Base-by-base conservation (phyloP, 164 flowering plant species). In the Annona squamosa region DNA sequence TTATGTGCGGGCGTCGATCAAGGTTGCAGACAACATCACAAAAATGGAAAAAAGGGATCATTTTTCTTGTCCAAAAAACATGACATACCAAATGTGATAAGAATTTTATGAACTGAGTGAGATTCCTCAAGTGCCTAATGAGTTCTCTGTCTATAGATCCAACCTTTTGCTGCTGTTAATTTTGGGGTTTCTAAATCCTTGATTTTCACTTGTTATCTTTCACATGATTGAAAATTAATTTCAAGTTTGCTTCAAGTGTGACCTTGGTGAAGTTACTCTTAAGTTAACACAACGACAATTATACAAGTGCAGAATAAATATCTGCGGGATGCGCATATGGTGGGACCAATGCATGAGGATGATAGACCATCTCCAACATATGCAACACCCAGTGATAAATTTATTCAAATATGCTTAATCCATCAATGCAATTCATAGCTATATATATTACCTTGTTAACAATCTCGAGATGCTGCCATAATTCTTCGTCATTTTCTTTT, bases 401-500 rank as follows among this genome's bases (percentile, higher is more conserved):
- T 52, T 13, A 18, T 59, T 52, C 42, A 70, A 7, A 74, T 12
- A 61, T 74, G 10, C 18, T 63, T 0, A 65, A 41, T 41, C 37
- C 68, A 65, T 42, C n/a, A 3, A 65, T 47, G 19, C 43, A 65
- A 48, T 57, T 42, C 12, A 26, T 26, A 26, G 37, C 37, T 26
- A 26, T 2, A 5, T 46, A 57, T 75, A 10, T 64, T 75, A 87
- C 94, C 86, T 86, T 85, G 67, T 79, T 84, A 64, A 79, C 74
- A 75, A 83, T 76, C 67, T 86, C 89, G 75, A 90, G 95, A 79
- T 90, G 95, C 67, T 75, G 72, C 95, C 91, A 90, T 65, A 88
- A 66, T 78, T 84, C 85, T 80, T 86, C 88, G 66, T 88, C 88
- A 46, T 88, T 85, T 65, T 81, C 80, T 76, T 84, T 88, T 74